Evolutionary conservation across 352 stramenopile species (phyloP).

Genomic region (Pythium vanterpoolii): DNA sequence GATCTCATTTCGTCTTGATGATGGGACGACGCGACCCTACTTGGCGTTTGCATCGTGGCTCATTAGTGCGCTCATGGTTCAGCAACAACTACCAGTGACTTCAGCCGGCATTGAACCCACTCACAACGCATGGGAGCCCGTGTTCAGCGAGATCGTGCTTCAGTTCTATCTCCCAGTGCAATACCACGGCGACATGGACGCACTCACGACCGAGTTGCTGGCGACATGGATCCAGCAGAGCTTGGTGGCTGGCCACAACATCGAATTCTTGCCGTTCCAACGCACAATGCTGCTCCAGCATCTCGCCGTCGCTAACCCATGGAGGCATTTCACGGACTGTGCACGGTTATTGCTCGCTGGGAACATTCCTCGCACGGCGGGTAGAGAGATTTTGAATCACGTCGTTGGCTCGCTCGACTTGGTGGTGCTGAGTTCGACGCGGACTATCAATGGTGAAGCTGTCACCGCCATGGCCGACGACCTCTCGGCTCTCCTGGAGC

Average conservation of each 20-base stretch:
- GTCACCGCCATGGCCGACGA: slow-evolving; percentile 5
- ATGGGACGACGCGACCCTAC: neutral
- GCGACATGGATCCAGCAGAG: slow-evolving; percentile 41
- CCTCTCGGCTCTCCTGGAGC: neutral
- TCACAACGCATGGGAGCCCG: slow-evolving; percentile 8
- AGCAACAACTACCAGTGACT: neutral
- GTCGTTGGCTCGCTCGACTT: slow-evolving; percentile 9
- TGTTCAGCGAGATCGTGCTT: slow-evolving; percentile 14
- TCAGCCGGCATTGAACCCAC: neutral
- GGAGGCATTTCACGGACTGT: slow-evolving; percentile 9
- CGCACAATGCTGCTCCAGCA: slow-evolving; percentile 35
- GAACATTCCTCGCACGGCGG: neutral
- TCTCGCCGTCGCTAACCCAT: slow-evolving; percentile 1
- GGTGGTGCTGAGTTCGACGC: neutral
- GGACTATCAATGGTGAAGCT: neutral
- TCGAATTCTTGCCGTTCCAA: slow-evolving; percentile 3
- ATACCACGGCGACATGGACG: slow-evolving; percentile 31
- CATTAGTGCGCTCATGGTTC: neutral
- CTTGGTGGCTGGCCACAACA: neutral
- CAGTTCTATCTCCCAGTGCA: slow-evolving; percentile 59
- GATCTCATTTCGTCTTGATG: neutral
- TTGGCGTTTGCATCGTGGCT: slow-evolving; percentile 25
- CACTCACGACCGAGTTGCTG: slow-evolving; percentile 42
- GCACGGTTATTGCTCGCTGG: neutral
- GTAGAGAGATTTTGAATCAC: slow-evolving; percentile 2